Evolutionary conservation across 106 monocot species (phyloP).

Genomic region (Platanthera guangdongensis): DNA sequence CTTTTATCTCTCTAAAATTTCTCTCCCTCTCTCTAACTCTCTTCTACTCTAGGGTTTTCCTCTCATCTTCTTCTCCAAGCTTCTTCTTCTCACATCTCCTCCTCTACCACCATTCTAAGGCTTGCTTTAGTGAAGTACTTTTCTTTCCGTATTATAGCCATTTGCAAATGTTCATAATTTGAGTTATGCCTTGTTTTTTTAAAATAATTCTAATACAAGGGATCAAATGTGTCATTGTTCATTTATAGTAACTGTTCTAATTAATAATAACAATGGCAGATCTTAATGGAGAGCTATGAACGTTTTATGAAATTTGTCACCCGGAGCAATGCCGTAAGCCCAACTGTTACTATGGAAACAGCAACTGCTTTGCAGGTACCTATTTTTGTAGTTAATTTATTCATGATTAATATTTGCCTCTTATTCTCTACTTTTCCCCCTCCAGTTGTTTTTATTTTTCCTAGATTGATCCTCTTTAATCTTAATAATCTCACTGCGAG

Average conservation of each 20-base stretch:
- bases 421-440: neutral
- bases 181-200: neutral
- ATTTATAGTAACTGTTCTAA: neutral
- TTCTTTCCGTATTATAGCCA: neutral
- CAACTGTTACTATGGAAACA: slow-evolving; percentile 79
- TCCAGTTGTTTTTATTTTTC: neutral
- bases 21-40: too few species aligned
- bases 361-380: slow-evolving; percentile 90
- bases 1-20: too few species aligned
- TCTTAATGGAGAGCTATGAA: slow-evolving; percentile 78
- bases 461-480: neutral
- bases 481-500: slow-evolving; percentile 2
- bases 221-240: neutral
- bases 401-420: neutral
- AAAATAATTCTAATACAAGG: slow-evolving; percentile 1
- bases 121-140: neutral
- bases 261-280: slow-evolving; percentile 21
- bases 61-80: too few species aligned
- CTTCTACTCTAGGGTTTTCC: too few species aligned
- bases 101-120: too few species aligned
- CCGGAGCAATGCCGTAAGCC: slow-evolving; percentile 95
- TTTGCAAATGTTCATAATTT: neutral
- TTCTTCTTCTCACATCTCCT: too few species aligned
- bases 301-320: slow-evolving; percentile 81
- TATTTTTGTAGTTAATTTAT: slow-evolving; percentile 4